Evolutionary conservation across 177 flowering plant genomes (phyloP), one percentile per base, ranked within the genome.

Genomic region (Vitis hybrid): DNA sequence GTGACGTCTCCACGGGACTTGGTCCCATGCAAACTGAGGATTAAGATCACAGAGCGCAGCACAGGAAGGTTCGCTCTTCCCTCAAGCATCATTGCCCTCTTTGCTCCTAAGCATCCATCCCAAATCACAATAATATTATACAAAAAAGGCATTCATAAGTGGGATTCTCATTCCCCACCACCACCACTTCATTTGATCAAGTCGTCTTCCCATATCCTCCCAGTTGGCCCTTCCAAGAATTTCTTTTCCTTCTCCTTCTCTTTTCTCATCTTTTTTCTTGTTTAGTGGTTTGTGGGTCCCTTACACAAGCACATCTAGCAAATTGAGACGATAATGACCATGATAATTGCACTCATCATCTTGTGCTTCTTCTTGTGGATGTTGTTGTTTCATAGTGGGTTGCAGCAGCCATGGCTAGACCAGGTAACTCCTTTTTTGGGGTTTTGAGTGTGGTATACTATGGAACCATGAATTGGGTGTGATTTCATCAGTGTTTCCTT

Each of bases 151-250:
- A 50, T 68, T 67, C 59, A 62, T 75, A 65, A 76, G 76, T 76
- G 83, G 81, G 83, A 78, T 80, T 82, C 83, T 78, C 65, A 82
- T 80, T 78, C 78, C 65, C 59, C 22, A 60, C 28, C 22, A 50
- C 54, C 6, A 44, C 64, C 66, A 62, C 65, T 52, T 67, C 71
- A 67, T 59, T 20, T 33, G 50, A 20, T 17, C 73, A 38, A 65
- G 17, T 70, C 14, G 17, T 17, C 68, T 14, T 73, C 59, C 9
- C 69, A 15, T 73, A 58, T 67, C 61, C 75, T 71, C 19, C 57
- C 73, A 74, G 47, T 59, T 75, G 70, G 66, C 59, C 68, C 73
- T 66, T 20, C 62, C 28, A 19, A 12, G 18, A 52, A 64, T 67
- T 24, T 63, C n/a, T 33, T 62, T 49, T 8, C 54, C 59, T 44